Percentiles rank a stretch among this genome's conserved stretches.
phyloP scores from a whole-genome alignment of 2,329 filamentous ascomycete species.

The Fusarium denticulatum region DNA sequence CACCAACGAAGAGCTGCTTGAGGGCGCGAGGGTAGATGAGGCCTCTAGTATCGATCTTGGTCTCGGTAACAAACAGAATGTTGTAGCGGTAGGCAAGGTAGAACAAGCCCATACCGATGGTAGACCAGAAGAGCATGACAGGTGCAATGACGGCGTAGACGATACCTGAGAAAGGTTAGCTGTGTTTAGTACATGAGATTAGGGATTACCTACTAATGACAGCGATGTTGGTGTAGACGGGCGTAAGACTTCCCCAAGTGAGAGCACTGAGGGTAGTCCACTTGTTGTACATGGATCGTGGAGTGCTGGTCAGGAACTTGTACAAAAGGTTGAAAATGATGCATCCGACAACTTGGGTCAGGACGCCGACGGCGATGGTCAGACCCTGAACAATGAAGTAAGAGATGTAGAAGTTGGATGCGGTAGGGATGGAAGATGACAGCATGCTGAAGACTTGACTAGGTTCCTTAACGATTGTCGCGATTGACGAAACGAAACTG shows the following conservation, averaged over 20 bases:
- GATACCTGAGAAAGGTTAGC: conserved; percentile 60
- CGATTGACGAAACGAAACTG: conserved; percentile 75
- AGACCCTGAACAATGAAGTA: conserved; percentile 91
- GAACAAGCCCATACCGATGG: conserved; percentile 79
- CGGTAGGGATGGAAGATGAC: conserved; percentile 77
- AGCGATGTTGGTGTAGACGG: conserved; percentile 77
- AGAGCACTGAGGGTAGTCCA: conserved; percentile 75
- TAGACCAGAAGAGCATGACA: conserved; percentile 82
- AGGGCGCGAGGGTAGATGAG: conserved; percentile 88
- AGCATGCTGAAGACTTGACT: conserved; percentile 69
- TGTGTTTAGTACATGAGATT: too few relatives aligned
- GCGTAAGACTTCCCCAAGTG: conserved; percentile 81
- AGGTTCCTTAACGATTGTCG: conserved; percentile 72
- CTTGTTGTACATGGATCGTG: conserved; percentile 79
- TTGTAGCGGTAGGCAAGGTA: conserved; percentile 90
- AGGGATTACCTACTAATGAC: conserved; percentile 66
- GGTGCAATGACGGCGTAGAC: conserved; percentile 87
- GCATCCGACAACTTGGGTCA: conserved; percentile 75
- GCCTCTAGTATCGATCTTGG: conserved; percentile 86
- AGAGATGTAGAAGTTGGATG: conserved; percentile 92
- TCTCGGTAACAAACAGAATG: conserved; percentile 81
- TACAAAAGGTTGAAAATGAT: conserved; percentile 74
- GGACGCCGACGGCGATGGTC: conserved; percentile 75
- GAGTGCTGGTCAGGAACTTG: conserved; percentile 78
- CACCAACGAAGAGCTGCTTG: conserved; percentile 83